Percentiles rank a stretch among this genome's conserved stretches.
These are phyloP conservation scores for Coemansia umbellata DNA, from an alignment of 192 early-diverging fungal genomes.

Conservation along the genomic window DNA sequence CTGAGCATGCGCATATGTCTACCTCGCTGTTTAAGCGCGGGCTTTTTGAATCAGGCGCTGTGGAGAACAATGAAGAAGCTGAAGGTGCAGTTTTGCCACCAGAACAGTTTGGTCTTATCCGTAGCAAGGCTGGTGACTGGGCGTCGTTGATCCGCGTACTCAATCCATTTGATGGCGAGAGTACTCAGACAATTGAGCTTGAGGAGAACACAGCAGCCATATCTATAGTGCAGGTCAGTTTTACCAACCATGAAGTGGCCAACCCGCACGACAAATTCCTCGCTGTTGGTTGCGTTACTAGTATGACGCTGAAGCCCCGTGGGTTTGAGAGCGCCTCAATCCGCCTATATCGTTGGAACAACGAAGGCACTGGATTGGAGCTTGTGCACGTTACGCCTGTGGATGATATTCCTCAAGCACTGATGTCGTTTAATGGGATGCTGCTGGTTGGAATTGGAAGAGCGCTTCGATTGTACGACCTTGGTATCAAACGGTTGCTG, in stretches of 20 bases:
- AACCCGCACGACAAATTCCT: slow-evolving; percentile 59
- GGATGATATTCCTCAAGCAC: slow-evolving; percentile 65
- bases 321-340: slow-evolving; percentile 68
- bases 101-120: slow-evolving; percentile 77
- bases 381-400: slow-evolving; percentile 77
- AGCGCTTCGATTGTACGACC: slow-evolving; percentile 84
- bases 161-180: slow-evolving; percentile 72
- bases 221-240: slow-evolving; percentile 62
- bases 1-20: slow-evolving; percentile 60
- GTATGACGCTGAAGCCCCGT: slow-evolving; percentile 65
- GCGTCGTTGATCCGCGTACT: slow-evolving; percentile 81
- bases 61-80: not conserved
- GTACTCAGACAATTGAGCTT: slow-evolving; percentile 67
- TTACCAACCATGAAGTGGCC: slow-evolving; percentile 31
- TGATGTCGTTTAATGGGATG: slow-evolving; percentile 82
- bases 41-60: not conserved
- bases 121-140: slow-evolving; percentile 72
- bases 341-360: slow-evolving; percentile 66
- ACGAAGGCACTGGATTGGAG: slow-evolving; percentile 64
- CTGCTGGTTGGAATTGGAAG: slow-evolving; percentile 87
- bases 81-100: slow-evolving; percentile 55
- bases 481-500: slow-evolving; percentile 87
- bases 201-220: slow-evolving; percentile 84
- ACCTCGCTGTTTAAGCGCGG: not conserved
- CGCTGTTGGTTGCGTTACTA: slow-evolving; percentile 80